Evolutionary conservation across 2,329 filamentous ascomycete genomes (phyloP).

Genomic region (Ophiostoma fasciatum): DNA sequence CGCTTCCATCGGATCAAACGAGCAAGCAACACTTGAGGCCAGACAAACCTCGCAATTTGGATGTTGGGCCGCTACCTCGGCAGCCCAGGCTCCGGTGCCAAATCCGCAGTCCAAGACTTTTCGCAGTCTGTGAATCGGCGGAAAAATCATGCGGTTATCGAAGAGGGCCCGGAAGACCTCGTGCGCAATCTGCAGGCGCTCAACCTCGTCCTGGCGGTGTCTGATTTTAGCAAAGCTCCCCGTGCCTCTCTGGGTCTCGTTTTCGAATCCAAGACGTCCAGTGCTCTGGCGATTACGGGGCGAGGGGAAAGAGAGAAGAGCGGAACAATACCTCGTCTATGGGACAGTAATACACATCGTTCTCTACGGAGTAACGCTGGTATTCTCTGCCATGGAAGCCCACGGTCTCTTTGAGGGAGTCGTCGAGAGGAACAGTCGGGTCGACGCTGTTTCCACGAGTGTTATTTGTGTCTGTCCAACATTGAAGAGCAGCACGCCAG

Average conservation of each 20-base stretch:
- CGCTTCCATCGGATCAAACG: no score
- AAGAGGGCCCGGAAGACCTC: constrained; percentile 47
- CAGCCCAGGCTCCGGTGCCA: constrained; percentile 56
- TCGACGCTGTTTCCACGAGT: constrained; percentile 24
- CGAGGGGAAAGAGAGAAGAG: no score
- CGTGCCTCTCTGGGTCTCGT: no score
- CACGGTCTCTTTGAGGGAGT: constrained; percentile 42
- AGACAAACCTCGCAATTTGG: constrained; percentile 46
- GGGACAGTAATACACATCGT: constrained; percentile 51
- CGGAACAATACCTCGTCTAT: constrained; percentile 62
- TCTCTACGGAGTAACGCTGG: constrained; percentile 51
- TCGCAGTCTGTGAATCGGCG: constrained; percentile 41
- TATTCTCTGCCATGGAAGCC: constrained; percentile 48
- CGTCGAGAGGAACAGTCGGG: constrained; percentile 39
- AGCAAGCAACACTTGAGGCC: no score
- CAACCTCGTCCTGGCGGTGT: constrained; percentile 44
- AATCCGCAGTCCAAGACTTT: constrained; percentile 59
- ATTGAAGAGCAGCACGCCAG: background rate
- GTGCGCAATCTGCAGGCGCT: constrained; percentile 50
- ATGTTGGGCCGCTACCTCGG: constrained; percentile 49
- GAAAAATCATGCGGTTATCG: constrained; percentile 53
- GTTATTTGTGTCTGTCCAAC: constrained; percentile 1
- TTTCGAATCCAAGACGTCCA: no score
- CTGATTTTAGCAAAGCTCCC: constrained; percentile 2
- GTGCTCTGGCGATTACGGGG: no score